Evolutionary conservation across 257 asterid genomes (phyloP).

Genomic region (Solanum medicagineum): DNA sequence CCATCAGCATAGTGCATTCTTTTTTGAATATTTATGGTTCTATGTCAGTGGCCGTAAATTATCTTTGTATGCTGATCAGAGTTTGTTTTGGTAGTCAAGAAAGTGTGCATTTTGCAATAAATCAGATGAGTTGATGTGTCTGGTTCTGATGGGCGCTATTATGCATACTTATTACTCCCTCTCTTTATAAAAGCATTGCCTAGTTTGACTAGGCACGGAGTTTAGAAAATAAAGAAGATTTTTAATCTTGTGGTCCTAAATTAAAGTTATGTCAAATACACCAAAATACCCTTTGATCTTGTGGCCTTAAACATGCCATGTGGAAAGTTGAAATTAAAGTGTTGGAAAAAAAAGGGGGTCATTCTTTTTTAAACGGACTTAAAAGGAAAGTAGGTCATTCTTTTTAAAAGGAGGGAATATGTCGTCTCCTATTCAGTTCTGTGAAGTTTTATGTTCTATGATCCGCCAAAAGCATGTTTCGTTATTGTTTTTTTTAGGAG

Average conservation of each 20-base stretch:
- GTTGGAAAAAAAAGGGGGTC: no score
- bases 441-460: not conserved
- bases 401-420: not conserved
- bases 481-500: not conserved
- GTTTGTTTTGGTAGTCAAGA: not conserved
- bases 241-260: no score
- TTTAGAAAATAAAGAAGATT: no score
- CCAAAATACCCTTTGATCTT: no score
- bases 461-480: not conserved
- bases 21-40: not conserved
- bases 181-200: no score
- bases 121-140: not conserved
- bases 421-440: not conserved
- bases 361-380: no score
- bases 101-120: not conserved
- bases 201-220: no score
- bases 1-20: not conserved
- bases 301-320: no score
- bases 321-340: no score
- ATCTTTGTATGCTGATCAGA: not conserved
- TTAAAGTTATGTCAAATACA: no score
- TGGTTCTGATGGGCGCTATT: not conserved
- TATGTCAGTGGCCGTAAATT: not conserved
- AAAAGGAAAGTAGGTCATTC: no score
- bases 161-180: not conserved